phyloP scores from a whole-genome alignment of 2,329 filamentous ascomycete species.

The Pseudonectria buxi region DNA sequence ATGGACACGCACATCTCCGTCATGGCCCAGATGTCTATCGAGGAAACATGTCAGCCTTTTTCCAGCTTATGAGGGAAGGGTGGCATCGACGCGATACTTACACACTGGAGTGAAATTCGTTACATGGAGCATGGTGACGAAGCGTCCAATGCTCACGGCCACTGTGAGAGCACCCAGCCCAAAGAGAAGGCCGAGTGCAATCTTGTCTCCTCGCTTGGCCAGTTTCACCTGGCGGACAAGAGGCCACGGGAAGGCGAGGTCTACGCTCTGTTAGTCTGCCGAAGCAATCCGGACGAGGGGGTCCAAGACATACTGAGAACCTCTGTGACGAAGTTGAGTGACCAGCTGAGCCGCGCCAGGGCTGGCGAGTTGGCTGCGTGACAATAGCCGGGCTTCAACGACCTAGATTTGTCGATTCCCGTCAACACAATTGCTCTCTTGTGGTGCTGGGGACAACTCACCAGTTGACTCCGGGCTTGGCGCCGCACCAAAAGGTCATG shows the following conservation, averaged over 20 bases:
- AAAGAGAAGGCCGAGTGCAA: constrained; percentile 13
- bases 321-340: constrained; percentile 16
- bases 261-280: not conserved
- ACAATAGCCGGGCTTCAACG: constrained; percentile 3
- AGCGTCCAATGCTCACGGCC: constrained; percentile 15
- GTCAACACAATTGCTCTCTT: no score
- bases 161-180: constrained; percentile 14
- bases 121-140: constrained; percentile 9
- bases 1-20: constrained; percentile 13
- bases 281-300: no score
- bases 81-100: constrained; percentile 1
- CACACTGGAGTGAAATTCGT: constrained; percentile 9
- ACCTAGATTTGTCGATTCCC: no score
- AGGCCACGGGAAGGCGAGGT: constrained; percentile 16
- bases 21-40: constrained; percentile 10
- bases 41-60: not conserved
- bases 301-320: constrained; percentile 11
- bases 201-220: constrained; percentile 12
- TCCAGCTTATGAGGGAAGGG: not conserved
- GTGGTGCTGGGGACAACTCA: not conserved
- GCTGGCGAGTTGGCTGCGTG: constrained; percentile 11
- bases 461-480: constrained; percentile 17
- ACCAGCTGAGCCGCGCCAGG: constrained; percentile 17
- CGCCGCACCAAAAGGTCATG: constrained; percentile 19
- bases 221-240: constrained; percentile 13